Base-by-base conservation (phyloP, 2,329 filamentous ascomycete species). In the Aspergillus japonicus region DNA sequence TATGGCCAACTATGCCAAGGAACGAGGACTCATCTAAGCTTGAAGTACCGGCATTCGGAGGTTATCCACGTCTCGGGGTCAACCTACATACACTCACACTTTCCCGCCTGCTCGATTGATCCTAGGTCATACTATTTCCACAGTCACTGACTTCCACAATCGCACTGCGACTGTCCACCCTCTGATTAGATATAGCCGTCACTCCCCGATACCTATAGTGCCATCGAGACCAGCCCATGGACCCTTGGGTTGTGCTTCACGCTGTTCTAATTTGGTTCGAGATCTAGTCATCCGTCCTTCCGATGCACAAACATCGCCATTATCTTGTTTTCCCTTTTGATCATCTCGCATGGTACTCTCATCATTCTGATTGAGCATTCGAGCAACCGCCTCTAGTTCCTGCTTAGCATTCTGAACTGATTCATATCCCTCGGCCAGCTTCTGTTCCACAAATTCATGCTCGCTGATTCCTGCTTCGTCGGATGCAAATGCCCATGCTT, bases 401-500 rank as follows among this genome's bases (percentile, higher is more conserved):
- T 70, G 61, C 7, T 69, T 62, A 31, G 74, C 71, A 11, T 71
- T 69, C 29, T 67, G 64, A 5, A 65, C 66, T 39, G 68, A 65
- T 52, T 78, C 73, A 4, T 54, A 67, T 4, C 75, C 74, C 33
- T 74, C 58, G 24, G 58, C 63, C 10, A 75, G 56, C 50, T 72
- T 72, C 57, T 72, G 65, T 49, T 76, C 71, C 12, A 77, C 68
- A 59, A 70, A 73, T 5, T 74, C 72, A 33, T 67, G 68, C 29
- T 72, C 72, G 35, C 62, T 66, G 11, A 66, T 62, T 31, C 65
- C 62, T 4, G 75, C 75, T 4, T 73, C 74, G 3, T 69, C 61
- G 4, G 74, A 75, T 14, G 76, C 76, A 65, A 77, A 78, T 8
- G 73, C 70, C 76, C 76, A 78, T 42, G 75, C 75, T 63, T 77